A percentile compares a stretch with the other conserved stretches of the same genome.
Evolutionary conservation across 2,329 filamentous ascomycete species (phyloP).

Genomic region (Sporothrix variecibatus): DNA sequence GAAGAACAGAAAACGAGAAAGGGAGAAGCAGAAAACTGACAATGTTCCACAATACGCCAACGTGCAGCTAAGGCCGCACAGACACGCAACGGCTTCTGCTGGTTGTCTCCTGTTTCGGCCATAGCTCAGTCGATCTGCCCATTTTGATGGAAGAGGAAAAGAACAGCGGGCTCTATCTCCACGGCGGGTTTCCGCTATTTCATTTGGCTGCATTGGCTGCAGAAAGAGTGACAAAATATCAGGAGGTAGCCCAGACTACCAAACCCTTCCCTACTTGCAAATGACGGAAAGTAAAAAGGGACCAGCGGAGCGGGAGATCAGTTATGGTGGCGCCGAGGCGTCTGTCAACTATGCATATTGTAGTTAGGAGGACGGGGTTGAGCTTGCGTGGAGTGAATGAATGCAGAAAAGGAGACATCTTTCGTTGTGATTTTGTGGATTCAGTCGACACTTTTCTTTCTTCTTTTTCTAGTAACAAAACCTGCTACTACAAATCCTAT

Average conservation of each 20-base stretch:
- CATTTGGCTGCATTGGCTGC: too few relatives aligned
- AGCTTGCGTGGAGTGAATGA: conserved; percentile 5
- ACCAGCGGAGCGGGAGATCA: neutral
- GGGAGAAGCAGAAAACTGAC: neutral
- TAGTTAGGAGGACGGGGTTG: neutral
- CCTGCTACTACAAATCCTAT: neutral
- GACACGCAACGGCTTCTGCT: neutral
- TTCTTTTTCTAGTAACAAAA: neutral
- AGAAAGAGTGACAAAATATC: too few relatives aligned
- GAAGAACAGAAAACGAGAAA: neutral
- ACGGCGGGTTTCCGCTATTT: neutral
- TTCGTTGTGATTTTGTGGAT: neutral
- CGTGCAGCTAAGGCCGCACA: neutral
- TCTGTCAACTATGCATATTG: conserved; percentile 8
- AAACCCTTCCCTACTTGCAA: neutral
- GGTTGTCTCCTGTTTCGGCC: conserved; percentile 15
- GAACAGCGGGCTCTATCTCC: neutral
- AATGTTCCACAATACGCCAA: neutral
- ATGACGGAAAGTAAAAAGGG: conserved; percentile 6
- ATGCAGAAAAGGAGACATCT: neutral
- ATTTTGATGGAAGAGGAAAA: conserved; percentile 13
- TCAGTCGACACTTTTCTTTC: neutral
- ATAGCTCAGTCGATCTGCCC: conserved; percentile 3
- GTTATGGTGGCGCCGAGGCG: neutral
- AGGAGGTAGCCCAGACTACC: neutral